Percentiles rank a stretch among this genome's conserved stretches.
phyloP scores from a whole-genome alignment of 2,329 filamentous ascomycete genomes.

The Atkinsonella texensis region DNA sequence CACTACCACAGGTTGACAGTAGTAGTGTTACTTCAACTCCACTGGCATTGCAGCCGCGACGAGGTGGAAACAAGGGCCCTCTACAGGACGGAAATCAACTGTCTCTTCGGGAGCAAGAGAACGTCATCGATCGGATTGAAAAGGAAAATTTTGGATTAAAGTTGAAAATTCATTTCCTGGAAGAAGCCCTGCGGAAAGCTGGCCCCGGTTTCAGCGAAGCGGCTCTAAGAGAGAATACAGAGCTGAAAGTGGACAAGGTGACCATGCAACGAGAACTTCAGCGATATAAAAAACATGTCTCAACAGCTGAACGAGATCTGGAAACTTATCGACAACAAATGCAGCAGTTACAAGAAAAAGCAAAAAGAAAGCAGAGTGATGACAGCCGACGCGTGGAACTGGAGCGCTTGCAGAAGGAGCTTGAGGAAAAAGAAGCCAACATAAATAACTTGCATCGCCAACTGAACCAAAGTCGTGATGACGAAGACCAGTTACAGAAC shows the following conservation, averaged over 20 bases:
- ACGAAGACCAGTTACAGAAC: conserved; percentile 49
- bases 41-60: conserved; percentile 54
- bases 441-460: conserved; percentile 49
- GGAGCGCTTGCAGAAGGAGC: conserved; percentile 41
- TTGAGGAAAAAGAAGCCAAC: conserved; percentile 48
- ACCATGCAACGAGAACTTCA: conserved; percentile 82
- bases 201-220: conserved; percentile 84
- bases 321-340: conserved; percentile 76
- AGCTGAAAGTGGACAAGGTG: conserved; percentile 84
- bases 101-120: conserved; percentile 88
- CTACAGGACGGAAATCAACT: conserved; percentile 81
- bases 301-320: conserved; percentile 72
- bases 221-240: conserved; percentile 87
- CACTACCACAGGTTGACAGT: conserved; percentile 61
- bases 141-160: conserved; percentile 98
- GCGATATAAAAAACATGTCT: conserved; percentile 74
- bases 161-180: conserved; percentile 91
- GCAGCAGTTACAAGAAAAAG: conserved; percentile 67
- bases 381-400: conserved; percentile 53
- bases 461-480: conserved; percentile 43
- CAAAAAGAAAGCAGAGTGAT: conserved; percentile 63
- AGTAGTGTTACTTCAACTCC: conserved; percentile 81
- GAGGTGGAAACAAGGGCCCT: conserved; percentile 51
- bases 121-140: conserved; percentile 87
- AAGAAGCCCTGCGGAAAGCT: conserved; percentile 76